Evolutionary conservation across 352 stramenopile genomes (phyloP).

Genomic region (Pilasporangium apinafurcum): DNA sequence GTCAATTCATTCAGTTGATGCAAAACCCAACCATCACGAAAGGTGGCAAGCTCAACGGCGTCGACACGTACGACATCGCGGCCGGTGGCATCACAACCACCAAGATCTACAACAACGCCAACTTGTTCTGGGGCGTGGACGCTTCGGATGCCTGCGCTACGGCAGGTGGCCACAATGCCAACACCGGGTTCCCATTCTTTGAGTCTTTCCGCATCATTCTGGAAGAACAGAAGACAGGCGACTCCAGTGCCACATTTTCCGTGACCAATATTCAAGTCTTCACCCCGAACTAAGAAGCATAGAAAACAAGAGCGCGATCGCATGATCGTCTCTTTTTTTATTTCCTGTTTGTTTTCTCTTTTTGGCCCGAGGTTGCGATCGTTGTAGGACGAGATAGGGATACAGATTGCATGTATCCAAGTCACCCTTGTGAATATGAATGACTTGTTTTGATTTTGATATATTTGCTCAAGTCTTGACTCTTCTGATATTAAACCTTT

Average conservation of each 20-base stretch:
- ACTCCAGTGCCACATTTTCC: constrained; percentile 61
- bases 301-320: background rate
- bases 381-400: too few species aligned
- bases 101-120: constrained; percentile 78
- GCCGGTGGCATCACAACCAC: constrained; percentile 32
- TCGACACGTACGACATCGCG: constrained; percentile 54
- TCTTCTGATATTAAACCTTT: too few species aligned
- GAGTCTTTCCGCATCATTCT: constrained; percentile 67
- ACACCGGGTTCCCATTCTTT: constrained; percentile 74
- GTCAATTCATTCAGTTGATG: constrained; percentile 66
- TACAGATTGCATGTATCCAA: too few species aligned
- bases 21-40: constrained; percentile 63
- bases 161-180: constrained; percentile 45
- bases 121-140: constrained; percentile 62
- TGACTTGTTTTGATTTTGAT: too few species aligned
- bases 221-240: constrained; percentile 71
- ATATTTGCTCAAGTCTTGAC: too few species aligned
- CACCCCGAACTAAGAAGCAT: constrained; percentile 35
- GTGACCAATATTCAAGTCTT: constrained; percentile 77
- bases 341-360: too few species aligned
- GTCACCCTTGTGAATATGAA: too few species aligned
- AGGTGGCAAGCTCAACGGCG: constrained; percentile 42
- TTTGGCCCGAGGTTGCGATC: too few species aligned
- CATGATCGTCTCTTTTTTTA: too few species aligned
- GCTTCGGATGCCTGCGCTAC: constrained; percentile 27